Percentiles rank a stretch among this genome's conserved stretches.
phyloP scores from a whole-genome alignment of 176 grass and related monocot species.

The Oryza coarctata region DNA sequence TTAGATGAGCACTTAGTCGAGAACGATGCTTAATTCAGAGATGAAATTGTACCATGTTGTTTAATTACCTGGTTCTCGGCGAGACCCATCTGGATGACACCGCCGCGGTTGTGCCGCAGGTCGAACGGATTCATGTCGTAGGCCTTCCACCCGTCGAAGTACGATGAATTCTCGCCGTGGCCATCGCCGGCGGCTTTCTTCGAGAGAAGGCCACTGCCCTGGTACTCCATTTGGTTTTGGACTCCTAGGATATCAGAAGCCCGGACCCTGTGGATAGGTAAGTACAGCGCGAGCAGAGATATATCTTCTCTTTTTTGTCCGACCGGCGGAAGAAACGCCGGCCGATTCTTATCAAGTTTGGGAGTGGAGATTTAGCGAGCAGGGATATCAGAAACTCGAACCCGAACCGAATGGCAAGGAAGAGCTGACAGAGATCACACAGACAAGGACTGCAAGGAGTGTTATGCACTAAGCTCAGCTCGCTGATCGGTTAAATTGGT shows the following conservation, averaged over 20 bases:
- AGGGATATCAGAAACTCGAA: too few relatives aligned
- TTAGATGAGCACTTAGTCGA: background rate
- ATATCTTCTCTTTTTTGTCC: too few relatives aligned
- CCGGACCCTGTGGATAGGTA: background rate
- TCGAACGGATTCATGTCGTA: conserved; percentile 75
- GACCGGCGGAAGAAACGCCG: too few relatives aligned
- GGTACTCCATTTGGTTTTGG: conserved; percentile 18
- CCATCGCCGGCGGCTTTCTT: conserved; percentile 57
- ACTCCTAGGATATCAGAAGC: background rate
- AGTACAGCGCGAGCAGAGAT: background rate
- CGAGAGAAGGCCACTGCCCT: conserved; percentile 41
- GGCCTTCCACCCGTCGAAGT: conserved; percentile 96
- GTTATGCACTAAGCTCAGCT: background rate
- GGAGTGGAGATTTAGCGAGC: too few relatives aligned
- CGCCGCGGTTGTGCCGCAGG: conserved; percentile 38
- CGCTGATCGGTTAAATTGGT: background rate
- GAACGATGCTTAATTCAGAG: background rate
- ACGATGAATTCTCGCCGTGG: conserved; percentile 84
- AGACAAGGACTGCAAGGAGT: background rate
- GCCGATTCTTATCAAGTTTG: too few relatives aligned
- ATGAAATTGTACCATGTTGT: background rate
- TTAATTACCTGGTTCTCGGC: conserved; percentile 68
- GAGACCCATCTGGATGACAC: conserved; percentile 96
- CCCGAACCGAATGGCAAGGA: too few relatives aligned
- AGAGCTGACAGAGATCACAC: background rate